phyloP scores from a whole-genome alignment of 1,284 basidiomycete genomes.

The Ceratobasidium sp. region DNA sequence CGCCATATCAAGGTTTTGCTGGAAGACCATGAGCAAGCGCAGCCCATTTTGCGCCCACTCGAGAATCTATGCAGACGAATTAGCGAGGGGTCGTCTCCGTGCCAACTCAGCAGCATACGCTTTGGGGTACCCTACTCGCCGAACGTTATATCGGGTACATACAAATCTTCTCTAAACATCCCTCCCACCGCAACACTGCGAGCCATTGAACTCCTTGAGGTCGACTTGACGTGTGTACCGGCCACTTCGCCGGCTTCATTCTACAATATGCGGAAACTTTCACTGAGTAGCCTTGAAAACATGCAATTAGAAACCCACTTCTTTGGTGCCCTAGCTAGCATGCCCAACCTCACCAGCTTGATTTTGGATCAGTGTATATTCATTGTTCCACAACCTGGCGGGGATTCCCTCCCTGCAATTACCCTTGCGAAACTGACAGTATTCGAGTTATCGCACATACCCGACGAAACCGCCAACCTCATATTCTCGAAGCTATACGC shows the following conservation, averaged over 20 bases:
- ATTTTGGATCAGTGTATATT: slow-evolving; percentile 27
- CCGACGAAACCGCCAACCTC: slow-evolving; percentile 27
- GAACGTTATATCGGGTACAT: not conserved
- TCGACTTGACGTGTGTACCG: not conserved
- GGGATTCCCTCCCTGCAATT: not conserved
- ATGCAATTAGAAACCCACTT: slow-evolving; percentile 29
- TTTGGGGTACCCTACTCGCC: slow-evolving; percentile 25
- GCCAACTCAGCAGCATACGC: slow-evolving; percentile 9
- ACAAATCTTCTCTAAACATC: not conserved
- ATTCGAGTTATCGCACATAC: slow-evolving; percentile 22
- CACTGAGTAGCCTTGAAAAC: slow-evolving; percentile 13
- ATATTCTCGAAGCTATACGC: slow-evolving; percentile 14
- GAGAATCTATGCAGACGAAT: slow-evolving; percentile 15
- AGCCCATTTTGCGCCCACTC: slow-evolving; percentile 23
- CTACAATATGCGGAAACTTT: slow-evolving; percentile 4
- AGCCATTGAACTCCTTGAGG: slow-evolving; percentile 17
- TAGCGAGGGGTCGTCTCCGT: not conserved
- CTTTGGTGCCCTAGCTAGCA: slow-evolving; percentile 13
- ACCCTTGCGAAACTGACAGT: not conserved
- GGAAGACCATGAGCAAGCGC: slow-evolving; percentile 33
- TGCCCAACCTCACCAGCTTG: slow-evolving; percentile 21
- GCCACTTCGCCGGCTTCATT: not conserved
- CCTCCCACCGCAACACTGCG: slow-evolving; percentile 1
- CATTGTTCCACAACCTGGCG: not conserved
- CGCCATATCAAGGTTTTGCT: slow-evolving; percentile 24